Conservation (phyloP, 2,329 filamentous ascomycete species). For the Beauveria asiatica region DNA sequence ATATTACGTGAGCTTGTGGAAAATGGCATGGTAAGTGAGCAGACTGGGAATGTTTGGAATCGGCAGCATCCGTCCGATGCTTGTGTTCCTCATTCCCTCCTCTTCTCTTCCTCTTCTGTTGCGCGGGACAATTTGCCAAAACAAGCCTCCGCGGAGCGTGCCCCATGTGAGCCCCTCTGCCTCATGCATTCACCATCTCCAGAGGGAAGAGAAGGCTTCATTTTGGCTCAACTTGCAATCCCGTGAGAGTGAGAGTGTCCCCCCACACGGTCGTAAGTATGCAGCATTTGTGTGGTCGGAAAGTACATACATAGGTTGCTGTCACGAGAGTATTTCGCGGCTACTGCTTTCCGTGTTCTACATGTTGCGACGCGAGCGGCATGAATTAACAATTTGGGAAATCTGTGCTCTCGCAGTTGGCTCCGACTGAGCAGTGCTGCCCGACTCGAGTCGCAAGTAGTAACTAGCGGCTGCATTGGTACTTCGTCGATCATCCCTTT, state of each 20-base stretch:
- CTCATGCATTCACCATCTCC: not conserved
- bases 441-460: not conserved
- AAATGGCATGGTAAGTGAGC: not conserved
- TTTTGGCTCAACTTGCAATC: not conserved
- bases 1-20: not conserved
- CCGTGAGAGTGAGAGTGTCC: not conserved
- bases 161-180: not conserved
- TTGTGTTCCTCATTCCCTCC: not conserved
- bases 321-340: not conserved
- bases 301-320: not conserved
- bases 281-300: not conserved
- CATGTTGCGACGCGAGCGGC: not conserved
- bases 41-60: not conserved
- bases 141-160: not conserved
- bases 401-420: not conserved
- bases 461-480: not conserved
- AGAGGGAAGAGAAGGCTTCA: not conserved
- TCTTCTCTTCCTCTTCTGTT: not conserved
- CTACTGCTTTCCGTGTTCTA: not conserved
- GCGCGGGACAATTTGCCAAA: not conserved
- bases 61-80: not conserved
- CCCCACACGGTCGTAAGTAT: not conserved
- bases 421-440: not conserved
- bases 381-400: not conserved
- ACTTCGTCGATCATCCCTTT: not conserved